Evolutionary conservation across 768 basidiomycete species (phyloP).

Genomic region (Mycena capillaripes): DNA sequence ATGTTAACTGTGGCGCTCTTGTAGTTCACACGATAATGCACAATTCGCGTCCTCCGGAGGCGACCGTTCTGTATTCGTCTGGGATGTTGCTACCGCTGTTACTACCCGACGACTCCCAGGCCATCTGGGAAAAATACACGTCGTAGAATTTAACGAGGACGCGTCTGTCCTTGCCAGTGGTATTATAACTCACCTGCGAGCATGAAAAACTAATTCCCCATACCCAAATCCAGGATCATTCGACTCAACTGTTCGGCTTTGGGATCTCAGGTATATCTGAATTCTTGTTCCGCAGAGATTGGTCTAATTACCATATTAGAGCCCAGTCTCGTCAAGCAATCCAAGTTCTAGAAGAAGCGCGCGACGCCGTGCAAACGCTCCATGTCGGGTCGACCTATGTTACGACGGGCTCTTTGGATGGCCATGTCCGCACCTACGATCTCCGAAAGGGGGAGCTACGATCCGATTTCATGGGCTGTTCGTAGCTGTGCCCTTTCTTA

Average conservation of each 20-base stretch:
- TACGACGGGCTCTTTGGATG: slow-evolving; percentile 90
- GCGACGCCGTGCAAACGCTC: slow-evolving; percentile 88
- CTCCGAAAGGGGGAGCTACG: slow-evolving; percentile 92
- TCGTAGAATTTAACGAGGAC: slow-evolving; percentile 91
- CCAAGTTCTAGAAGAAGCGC: slow-evolving; percentile 91
- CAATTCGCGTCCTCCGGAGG: slow-evolving; percentile 96
- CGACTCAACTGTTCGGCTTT: slow-evolving; percentile 91
- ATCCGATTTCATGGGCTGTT: slow-evolving; percentile 92
- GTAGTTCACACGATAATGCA: slow-evolving; percentile 91
- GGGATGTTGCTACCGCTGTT: slow-evolving; percentile 93
- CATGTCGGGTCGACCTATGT: slow-evolving; percentile 77
- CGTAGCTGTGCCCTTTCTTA: slow-evolving; percentile 46
- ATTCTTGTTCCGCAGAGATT: background rate
- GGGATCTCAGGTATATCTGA: slow-evolving; percentile 94
- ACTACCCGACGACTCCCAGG: slow-evolving; percentile 88
- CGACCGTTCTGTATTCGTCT: slow-evolving; percentile 92
- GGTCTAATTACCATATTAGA: slow-evolving; percentile 49
- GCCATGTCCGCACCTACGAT: slow-evolving; percentile 94
- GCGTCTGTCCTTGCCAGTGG: slow-evolving; percentile 91
- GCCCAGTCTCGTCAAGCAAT: slow-evolving; percentile 87
- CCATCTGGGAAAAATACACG: slow-evolving; percentile 92
- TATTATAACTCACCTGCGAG: slow-evolving; percentile 48
- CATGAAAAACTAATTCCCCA: background rate
- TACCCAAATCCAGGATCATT: slow-evolving; percentile 77
- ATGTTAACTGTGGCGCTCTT: slow-evolving; percentile 60